These are phyloP conservation scores for Alternaria sp. DNA, from an alignment of 2,329 filamentous ascomycete genomes.

Conservation along the genomic window DNA sequence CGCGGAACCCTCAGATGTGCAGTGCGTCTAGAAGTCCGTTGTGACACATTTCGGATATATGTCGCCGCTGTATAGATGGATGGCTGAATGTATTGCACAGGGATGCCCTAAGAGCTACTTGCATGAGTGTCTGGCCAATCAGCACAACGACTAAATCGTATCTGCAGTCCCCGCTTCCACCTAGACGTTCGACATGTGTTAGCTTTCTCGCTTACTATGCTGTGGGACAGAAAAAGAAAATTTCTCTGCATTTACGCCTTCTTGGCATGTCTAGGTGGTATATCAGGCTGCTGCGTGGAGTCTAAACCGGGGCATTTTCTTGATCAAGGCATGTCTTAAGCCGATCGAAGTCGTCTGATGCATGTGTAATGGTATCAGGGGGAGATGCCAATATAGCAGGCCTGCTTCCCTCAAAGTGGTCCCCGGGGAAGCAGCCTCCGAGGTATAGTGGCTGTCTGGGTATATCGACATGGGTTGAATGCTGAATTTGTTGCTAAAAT, in stretches of 20 bases:
- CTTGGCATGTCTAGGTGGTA: not conserved
- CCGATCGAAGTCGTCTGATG: not conserved
- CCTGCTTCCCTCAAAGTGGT: too few species aligned
- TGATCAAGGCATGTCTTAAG: not conserved
- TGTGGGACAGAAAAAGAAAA: not conserved
- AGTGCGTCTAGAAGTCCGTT: too few species aligned
- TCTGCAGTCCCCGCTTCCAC: not conserved
- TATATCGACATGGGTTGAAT: too few species aligned
- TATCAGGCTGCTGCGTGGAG: not conserved
- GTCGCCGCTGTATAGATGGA: too few species aligned
- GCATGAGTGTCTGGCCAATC: not conserved
- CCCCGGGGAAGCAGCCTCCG: too few species aligned
- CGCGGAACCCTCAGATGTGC: too few species aligned
- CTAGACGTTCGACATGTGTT: not conserved
- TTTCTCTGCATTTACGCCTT: not conserved
- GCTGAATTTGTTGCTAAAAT: too few species aligned
- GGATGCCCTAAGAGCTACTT: not conserved
- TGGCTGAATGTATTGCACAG: not conserved
- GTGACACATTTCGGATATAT: too few species aligned
- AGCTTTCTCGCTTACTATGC: not conserved
- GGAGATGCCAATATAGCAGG: too few species aligned
- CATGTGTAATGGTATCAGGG: not conserved
- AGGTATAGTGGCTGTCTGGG: too few species aligned
- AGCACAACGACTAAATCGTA: not conserved
- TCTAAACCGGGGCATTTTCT: not conserved